A percentile compares a stretch with the other conserved stretches of the same genome.
phyloP scores from a whole-genome alignment of 768 basidiomycete genomes.

The Filobasidium floriforme region DNA sequence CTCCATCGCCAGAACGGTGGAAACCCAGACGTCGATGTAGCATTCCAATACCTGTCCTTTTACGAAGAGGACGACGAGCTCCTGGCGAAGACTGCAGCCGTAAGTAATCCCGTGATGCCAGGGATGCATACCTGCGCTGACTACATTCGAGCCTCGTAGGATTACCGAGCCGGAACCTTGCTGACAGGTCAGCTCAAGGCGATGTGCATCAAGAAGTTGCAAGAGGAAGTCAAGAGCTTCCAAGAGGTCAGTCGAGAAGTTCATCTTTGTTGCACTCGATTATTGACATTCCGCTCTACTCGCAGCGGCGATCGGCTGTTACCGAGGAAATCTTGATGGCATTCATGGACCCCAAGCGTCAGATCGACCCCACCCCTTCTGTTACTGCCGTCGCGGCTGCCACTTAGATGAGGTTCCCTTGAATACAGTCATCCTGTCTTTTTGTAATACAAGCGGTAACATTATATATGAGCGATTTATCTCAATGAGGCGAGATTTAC shows the following conservation, averaged over 20 bases:
- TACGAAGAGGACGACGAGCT: constrained; percentile 94
- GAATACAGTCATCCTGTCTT: not conserved
- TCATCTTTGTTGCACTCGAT: constrained; percentile 3
- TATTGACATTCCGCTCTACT: not conserved
- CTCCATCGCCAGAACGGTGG: constrained; percentile 83
- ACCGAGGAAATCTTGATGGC: constrained; percentile 65
- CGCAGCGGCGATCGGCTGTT: constrained; percentile 67
- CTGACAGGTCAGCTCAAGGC: constrained; percentile 88
- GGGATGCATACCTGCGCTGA: not conserved
- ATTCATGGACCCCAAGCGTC: constrained; percentile 75
- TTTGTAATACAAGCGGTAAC: constrained; percentile 1
- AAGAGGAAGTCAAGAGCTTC: constrained; percentile 74
- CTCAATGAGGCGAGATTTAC: too few species aligned
- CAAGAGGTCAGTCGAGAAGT: constrained; percentile 56
- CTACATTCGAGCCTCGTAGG: constrained; percentile 50
- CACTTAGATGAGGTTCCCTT: not conserved
- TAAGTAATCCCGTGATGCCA: constrained; percentile 43
- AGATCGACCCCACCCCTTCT: constrained; percentile 53
- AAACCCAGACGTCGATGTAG: constrained; percentile 87
- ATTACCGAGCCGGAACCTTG: constrained; percentile 79
- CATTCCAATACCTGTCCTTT: constrained; percentile 90
- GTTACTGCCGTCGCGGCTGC: not conserved
- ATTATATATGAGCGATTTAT: not conserved
- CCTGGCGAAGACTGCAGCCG: constrained; percentile 66
- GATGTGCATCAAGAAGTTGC: constrained; percentile 71